Base-by-base conservation (phyloP, 2,329 filamentous ascomycete genomes). In the Bimuria novae-zelandiae region DNA sequence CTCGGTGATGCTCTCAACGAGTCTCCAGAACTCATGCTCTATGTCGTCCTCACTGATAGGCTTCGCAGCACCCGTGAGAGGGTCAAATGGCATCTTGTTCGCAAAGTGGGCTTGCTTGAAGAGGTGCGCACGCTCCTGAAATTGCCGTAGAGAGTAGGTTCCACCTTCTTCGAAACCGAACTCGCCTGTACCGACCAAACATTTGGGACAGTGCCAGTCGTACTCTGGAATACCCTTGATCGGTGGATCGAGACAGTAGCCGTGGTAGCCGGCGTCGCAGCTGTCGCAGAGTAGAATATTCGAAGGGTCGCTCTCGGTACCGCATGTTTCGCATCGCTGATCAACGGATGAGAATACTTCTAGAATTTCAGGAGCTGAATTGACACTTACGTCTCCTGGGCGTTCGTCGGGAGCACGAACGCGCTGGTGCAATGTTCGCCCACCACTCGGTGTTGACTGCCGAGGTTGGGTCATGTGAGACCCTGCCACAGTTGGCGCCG, bases 161-260 rank as follows among this genome's bases (percentile, higher is more conserved):
- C 92, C 92, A 21, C 94, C 94, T 73, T 99, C 94, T 69, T 97
- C 93, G 57, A 99, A 99, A 0, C 94, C 94, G 66, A 96, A 99
- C 61, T 97, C 92, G 33, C 93, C 92, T 51, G 96, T 96, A 41
- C 94, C 94, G 21, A 99, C 94, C 22, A 99, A 83, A 71, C 94
- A 99, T 67, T 92, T 86, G 0, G 94, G 89, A 63, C 94, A 99
- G 70, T 97, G 93, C 94, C 94, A 99, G 68, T 97, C 94, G 48
- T 86, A 82, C 21, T 94, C 89, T 0, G 92, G 91, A 59, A 89
- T 85, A 7, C 82, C 79, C 63, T 88, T 89, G 37, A 96, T 77
- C 1, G 89, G 90, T 29, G 92, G 93, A 60, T 99, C 94, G 17
- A 97, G 83, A 67, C 94, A 99, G 54, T 86, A 82, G 63, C 88